Percentiles rank a stretch among this genome's conserved stretches.
phyloP scores from a whole-genome alignment of 768 basidiomycete genomes.

The Leccinum incarnatum region DNA sequence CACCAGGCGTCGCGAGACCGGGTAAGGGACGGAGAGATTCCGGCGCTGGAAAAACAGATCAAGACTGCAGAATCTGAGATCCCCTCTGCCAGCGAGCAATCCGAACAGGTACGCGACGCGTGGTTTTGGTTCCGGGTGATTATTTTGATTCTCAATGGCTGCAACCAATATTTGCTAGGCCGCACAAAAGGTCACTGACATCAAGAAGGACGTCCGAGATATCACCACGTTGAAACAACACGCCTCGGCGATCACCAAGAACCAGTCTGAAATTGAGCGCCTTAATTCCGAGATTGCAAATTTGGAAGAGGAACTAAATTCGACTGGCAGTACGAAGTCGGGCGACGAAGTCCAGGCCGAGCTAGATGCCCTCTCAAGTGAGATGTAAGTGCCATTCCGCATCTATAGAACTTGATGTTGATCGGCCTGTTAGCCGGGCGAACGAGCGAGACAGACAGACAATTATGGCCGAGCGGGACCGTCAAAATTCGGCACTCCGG shows the following conservation, averaged over 20 bases:
- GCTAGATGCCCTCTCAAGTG: slow-evolving; percentile 56
- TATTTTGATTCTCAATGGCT: not conserved
- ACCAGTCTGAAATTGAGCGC: slow-evolving; percentile 56
- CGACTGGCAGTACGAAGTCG: slow-evolving; percentile 77
- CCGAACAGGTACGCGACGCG: slow-evolving; percentile 57
- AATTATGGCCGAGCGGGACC: slow-evolving; percentile 60
- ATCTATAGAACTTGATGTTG: not conserved
- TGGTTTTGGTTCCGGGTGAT: not conserved
- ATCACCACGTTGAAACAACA: slow-evolving; percentile 59
- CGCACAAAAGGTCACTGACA: slow-evolving; percentile 45
- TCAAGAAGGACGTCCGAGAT: slow-evolving; percentile 62
- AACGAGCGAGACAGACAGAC: slow-evolving; percentile 62
- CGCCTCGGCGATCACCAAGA: slow-evolving; percentile 53
- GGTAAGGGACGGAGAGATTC: slow-evolving; percentile 61
- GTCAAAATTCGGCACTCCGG: slow-evolving; percentile 50
- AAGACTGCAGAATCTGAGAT: slow-evolving; percentile 53
- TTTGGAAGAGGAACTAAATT: slow-evolving; percentile 66
- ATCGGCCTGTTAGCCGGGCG: slow-evolving; percentile 33
- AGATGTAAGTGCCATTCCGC: slow-evolving; percentile 53
- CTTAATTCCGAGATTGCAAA: slow-evolving; percentile 58
- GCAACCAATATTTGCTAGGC: slow-evolving; percentile 37
- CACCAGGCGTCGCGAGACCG: slow-evolving; percentile 52
- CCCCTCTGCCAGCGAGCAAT: slow-evolving; percentile 47
- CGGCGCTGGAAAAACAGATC: slow-evolving; percentile 60
- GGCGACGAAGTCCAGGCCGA: slow-evolving; percentile 83